phyloP scores from a whole-genome alignment of 805 yeast species.

The Osmozyma mogii region DNA sequence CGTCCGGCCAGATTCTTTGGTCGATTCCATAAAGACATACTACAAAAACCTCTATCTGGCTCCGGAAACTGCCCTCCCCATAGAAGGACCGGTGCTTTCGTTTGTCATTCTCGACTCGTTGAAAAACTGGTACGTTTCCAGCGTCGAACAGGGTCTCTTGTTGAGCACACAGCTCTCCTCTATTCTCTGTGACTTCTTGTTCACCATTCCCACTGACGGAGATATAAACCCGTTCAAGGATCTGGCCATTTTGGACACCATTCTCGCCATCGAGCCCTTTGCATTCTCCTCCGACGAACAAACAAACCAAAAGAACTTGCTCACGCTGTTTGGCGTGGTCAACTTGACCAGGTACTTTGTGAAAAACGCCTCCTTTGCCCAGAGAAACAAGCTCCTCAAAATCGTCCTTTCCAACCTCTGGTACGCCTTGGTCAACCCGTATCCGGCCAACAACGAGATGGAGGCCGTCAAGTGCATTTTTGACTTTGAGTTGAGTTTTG shows the following conservation, averaged over 20 bases:
- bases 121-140: conserved; percentile 11
- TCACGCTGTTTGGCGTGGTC: conserved; percentile 37
- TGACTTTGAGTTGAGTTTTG: conserved; percentile 47
- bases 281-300: conserved; percentile 3
- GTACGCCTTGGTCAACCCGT: conserved; percentile 41
- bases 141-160: conserved; percentile 8
- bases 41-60: conserved; percentile 9
- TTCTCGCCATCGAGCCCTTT: conserved; percentile 8
- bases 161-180: conserved; percentile 14
- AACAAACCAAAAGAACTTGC: conserved; percentile 8
- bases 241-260: conserved; percentile 7
- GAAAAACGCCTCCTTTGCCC: conserved; percentile 18
- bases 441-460: conserved; percentile 51
- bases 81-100: conserved; percentile 11
- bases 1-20: conserved; percentile 9
- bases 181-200: conserved; percentile 15
- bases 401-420: conserved; percentile 43
- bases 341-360: conserved; percentile 31
- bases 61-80: conserved; percentile 8
- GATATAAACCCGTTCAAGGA: conserved; percentile 2
- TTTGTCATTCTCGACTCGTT: conserved; percentile 12
- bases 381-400: conserved; percentile 33
- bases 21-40: conserved; percentile 10
- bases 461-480: conserved; percentile 64
- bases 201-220: conserved; percentile 13